A percentile compares a stretch with the other conserved stretches of the same genome.
Evolutionary conservation across 768 basidiomycete genomes (phyloP).

Genomic region (Boletus patriciae): DNA sequence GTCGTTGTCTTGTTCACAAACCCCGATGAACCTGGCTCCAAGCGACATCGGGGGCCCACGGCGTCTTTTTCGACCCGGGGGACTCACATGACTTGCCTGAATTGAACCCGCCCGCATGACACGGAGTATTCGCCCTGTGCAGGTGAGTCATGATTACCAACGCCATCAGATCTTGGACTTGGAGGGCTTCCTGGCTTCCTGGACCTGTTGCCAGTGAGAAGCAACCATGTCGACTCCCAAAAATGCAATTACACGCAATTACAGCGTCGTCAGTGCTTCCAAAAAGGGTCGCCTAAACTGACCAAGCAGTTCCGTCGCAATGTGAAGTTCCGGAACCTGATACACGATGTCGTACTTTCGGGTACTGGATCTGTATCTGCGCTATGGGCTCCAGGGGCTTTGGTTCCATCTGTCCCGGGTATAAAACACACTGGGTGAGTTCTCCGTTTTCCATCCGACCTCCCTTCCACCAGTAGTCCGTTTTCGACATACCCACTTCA

Average conservation of each 20-base stretch:
- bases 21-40: slow-evolving; percentile 17
- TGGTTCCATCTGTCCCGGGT: slow-evolving; percentile 12
- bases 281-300: slow-evolving; percentile 13
- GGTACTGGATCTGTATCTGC: slow-evolving; percentile 11
- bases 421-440: slow-evolving; percentile 17
- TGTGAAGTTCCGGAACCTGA: slow-evolving; percentile 20
- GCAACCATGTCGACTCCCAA: not conserved
- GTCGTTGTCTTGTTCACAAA: slow-evolving; percentile 3
- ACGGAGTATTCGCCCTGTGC: slow-evolving; percentile 2
- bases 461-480: not conserved
- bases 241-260: slow-evolving; percentile 14
- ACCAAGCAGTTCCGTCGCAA: slow-evolving; percentile 13
- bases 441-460: slow-evolving; percentile 3
- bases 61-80: slow-evolving; percentile 1
- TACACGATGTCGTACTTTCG: slow-evolving; percentile 17
- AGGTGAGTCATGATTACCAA: slow-evolving; percentile 17
- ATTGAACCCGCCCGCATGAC: slow-evolving; percentile 9
- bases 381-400: slow-evolving; percentile 9
- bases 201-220: slow-evolving; percentile 9
- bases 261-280: slow-evolving; percentile 16
- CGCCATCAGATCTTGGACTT: slow-evolving; percentile 20
- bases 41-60: slow-evolving; percentile 9
- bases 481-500: not conserved
- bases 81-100: slow-evolving; percentile 3
- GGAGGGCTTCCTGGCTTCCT: not conserved